These are phyloP conservation scores for Phascolomyces articulosus DNA, from an alignment of 371 early-diverging fungal genomes.

Conservation along the genomic window DNA sequence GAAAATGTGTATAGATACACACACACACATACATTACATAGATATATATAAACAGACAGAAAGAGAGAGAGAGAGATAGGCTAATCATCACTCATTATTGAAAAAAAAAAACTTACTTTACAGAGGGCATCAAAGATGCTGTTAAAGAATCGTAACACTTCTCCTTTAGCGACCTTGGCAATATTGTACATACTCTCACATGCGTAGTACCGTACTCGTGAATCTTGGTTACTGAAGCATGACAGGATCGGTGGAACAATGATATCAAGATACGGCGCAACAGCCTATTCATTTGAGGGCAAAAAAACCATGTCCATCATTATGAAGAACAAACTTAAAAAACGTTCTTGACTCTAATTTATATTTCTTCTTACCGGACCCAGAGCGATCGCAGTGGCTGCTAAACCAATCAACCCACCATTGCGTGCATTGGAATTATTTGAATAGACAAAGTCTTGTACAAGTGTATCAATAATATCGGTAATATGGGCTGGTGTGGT, in stretches of 20 bases:
- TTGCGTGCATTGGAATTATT: conserved; percentile 79
- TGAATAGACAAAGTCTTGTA: conserved; percentile 84
- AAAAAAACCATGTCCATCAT: too few species aligned
- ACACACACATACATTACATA: too few species aligned
- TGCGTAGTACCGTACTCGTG: conserved; percentile 92
- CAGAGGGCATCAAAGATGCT: conserved; percentile 92
- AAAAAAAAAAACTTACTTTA: conserved; percentile 57
- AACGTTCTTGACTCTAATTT: too few species aligned
- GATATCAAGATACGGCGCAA: conserved; percentile 69
- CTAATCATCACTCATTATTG: too few species aligned
- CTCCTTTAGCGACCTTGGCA: conserved; percentile 86
- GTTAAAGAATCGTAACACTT: conserved; percentile 86
- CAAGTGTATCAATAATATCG: conserved; percentile 70
- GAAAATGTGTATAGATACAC: too few species aligned
- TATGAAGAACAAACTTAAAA: too few species aligned
- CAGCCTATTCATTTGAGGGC: conserved; percentile 37
- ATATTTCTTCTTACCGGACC: conserved; percentile 65
- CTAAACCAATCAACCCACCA: conserved; percentile 92
- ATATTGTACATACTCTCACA: conserved; percentile 97
- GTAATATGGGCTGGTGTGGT: conserved; percentile 57
- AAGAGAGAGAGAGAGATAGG: too few species aligned
- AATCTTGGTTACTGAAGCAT: conserved; percentile 86
- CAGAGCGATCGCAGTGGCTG: conserved; percentile 85
- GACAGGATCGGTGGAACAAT: conserved; percentile 90
- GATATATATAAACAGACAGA: too few species aligned